phyloP scores from a whole-genome alignment of 2,329 filamentous ascomycete genomes.

The Cryphonectria radicalis region DNA sequence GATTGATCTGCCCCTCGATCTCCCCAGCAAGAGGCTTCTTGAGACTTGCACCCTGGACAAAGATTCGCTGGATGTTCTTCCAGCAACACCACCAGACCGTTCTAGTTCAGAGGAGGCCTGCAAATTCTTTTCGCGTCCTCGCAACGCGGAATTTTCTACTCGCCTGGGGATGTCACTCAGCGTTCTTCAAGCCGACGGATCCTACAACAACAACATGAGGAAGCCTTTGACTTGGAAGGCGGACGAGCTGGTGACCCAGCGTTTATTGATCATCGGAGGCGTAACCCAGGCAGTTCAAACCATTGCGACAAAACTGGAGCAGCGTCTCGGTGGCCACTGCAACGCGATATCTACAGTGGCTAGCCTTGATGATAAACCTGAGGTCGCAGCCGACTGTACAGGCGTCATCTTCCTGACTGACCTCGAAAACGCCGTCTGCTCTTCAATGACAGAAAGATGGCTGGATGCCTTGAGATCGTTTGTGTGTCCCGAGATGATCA shows the following conservation, averaged over 20 bases:
- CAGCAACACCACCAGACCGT: conserved; percentile 40
- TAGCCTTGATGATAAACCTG: conserved; percentile 36
- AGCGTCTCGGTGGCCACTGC: conserved; percentile 34
- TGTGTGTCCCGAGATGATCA: conserved; percentile 36
- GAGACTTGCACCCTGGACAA: conserved; percentile 24
- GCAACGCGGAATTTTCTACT: conserved; percentile 40
- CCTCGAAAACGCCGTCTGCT: conserved; percentile 41
- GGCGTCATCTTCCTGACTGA: conserved; percentile 43
- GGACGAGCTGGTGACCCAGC: conserved; percentile 29
- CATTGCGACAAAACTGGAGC: conserved; percentile 32
- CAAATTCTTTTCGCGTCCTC: conserved; percentile 40
- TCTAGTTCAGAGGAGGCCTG: conserved; percentile 39
- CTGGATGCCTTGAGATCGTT: conserved; percentile 37
- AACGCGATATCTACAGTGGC: conserved; percentile 26
- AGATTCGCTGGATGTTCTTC: not conserved
- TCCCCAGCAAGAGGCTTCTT: conserved; percentile 33
- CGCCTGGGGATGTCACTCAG: conserved; percentile 42
- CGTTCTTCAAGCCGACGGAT: conserved; percentile 42
- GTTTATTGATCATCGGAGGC: conserved; percentile 42
- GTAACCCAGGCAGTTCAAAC: conserved; percentile 15
- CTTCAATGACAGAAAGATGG: conserved; percentile 39
- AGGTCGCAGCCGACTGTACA: conserved; percentile 35
- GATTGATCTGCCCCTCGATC: conserved; percentile 33
- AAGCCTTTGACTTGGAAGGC: conserved; percentile 25
- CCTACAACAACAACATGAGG: conserved; percentile 32